Evolutionary conservation across 345 rosid species (phyloP), one percentile per base, ranked within the genome.

Genomic region (Anastatica hierochuntica): DNA sequence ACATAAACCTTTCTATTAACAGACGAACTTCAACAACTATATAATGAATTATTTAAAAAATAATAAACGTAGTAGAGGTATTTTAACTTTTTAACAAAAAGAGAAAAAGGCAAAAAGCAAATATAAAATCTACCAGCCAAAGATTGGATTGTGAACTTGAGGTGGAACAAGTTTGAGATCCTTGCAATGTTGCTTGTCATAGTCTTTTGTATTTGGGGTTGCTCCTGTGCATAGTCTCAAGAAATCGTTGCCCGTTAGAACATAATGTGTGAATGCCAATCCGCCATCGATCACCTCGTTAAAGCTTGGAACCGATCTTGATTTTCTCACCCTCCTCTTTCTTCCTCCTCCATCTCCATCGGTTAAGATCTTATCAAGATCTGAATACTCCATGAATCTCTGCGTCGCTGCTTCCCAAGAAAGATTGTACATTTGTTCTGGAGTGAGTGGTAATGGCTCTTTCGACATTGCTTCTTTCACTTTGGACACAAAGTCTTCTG

Each of bases 371-470:
- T 49, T 79, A 47, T 77, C 84, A 1, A 92, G 90, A 38, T 85
- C 96, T 0, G 98, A 88, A 54, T 78, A 77, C 57, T 88, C 86
- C 63, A 78, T 64, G 62, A 92, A 92, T 72, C 96, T 88, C 55
- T 85, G 80, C 14, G 95, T 92, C 8, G 98, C 96, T 42, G 98
- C 98, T 63, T 92, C 98, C 98, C 98, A 87, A 2, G 98, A 21
- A 21, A 21, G 24, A 21, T 70, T 63, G 58, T 84, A 83, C 55
- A 73, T 79, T 72, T 92, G 95, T 58, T 83, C 90, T 0, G 88
- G 80, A 3, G 90, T 84, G 38, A 92, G 90, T 1, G 95, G 96
- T 14, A 68, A 80, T 35, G 98, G 98, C 49, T 92, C 98, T 38
- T 72, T 87, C 9, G 24, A 21, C 53, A 92, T 66, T 48, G 98